phyloP scores from a whole-genome alignment of 345 rosid species.

The Salix arbutifolia region DNA sequence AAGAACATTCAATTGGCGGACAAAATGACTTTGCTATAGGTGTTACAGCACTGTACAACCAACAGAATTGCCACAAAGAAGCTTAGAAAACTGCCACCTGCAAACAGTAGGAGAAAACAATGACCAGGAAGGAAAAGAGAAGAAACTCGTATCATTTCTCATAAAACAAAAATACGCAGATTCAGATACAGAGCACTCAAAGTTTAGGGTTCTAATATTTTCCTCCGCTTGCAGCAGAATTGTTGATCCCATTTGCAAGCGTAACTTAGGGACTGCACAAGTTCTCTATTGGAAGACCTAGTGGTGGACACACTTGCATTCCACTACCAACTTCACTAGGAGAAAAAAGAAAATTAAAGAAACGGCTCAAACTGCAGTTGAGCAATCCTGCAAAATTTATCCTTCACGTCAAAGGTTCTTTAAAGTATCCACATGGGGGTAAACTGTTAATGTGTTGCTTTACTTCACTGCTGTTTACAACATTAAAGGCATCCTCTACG shows the following conservation, averaged over 20 bases:
- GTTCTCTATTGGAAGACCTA: not conserved
- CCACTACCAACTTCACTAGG: not conserved
- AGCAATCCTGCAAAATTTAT: too few species aligned
- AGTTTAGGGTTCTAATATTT: not conserved
- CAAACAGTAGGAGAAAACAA: not conserved
- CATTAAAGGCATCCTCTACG: not conserved
- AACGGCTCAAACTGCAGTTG: not conserved
- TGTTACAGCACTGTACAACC: conserved; percentile 36
- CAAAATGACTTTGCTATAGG: conserved; percentile 19
- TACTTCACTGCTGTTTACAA: too few species aligned
- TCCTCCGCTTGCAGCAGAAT: not conserved
- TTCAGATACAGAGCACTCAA: not conserved
- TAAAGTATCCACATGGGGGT: too few species aligned
- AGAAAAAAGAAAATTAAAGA: not conserved
- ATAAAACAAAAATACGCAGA: not conserved
- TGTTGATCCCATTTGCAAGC: not conserved
- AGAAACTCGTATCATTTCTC: not conserved
- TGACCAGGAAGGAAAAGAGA: not conserved
- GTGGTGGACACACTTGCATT: not conserved
- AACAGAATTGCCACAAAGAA: conserved; percentile 12
- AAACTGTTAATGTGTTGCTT: too few species aligned
- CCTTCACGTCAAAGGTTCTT: too few species aligned
- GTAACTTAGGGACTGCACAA: not conserved
- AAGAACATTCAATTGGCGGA: conserved; percentile 17
- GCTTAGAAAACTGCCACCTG: conserved; percentile 30